phyloP scores from a whole-genome alignment of 2,329 filamentous ascomycete genomes.

The Gyromitra esculenta region DNA sequence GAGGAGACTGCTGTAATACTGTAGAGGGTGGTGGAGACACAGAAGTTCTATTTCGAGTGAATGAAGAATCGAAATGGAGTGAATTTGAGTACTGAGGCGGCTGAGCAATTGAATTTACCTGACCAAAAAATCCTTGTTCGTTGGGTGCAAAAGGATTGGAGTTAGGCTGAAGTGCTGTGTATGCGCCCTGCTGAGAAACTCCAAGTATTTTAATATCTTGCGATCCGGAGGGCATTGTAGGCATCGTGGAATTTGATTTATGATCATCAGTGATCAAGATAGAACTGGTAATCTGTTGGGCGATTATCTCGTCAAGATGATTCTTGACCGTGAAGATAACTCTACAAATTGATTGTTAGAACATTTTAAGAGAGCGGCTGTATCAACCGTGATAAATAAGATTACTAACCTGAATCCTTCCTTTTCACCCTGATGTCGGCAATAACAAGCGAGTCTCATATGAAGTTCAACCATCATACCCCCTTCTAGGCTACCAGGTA shows the following conservation, averaged over 20 bases:
- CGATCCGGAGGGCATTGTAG: conserved; percentile 60
- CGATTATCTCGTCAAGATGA: conserved; percentile 76
- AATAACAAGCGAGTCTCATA: conserved; percentile 98
- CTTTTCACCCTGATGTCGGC: conserved; percentile 93
- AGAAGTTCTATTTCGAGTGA: conserved; percentile 28
- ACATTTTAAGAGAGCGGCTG: conserved; percentile 31
- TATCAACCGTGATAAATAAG: conserved; percentile 28
- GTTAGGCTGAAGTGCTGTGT: conserved; percentile 41
- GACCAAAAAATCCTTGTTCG: conserved; percentile 40
- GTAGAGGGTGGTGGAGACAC: conserved; percentile 36
- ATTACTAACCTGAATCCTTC: conserved; percentile 74
- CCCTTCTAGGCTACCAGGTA: conserved; percentile 60
- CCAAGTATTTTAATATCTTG: conserved; percentile 52
- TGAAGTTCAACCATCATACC: conserved; percentile 69
- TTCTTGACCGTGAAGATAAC: conserved; percentile 97
- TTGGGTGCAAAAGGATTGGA: conserved; percentile 39
- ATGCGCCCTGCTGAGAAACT: conserved; percentile 58
- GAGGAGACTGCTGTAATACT: conserved; percentile 42
- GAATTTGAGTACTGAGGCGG: conserved; percentile 41
- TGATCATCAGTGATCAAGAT: conserved; percentile 99
- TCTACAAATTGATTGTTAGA: conserved; percentile 59
- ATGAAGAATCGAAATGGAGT: conserved; percentile 38
- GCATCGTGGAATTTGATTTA: conserved; percentile 70
- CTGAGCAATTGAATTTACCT: conserved; percentile 29
- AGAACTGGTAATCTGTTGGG: conserved; percentile 83